Conservation (phyloP, 768 basidiomycete species). For the Thelephora aurantiotincta region DNA sequence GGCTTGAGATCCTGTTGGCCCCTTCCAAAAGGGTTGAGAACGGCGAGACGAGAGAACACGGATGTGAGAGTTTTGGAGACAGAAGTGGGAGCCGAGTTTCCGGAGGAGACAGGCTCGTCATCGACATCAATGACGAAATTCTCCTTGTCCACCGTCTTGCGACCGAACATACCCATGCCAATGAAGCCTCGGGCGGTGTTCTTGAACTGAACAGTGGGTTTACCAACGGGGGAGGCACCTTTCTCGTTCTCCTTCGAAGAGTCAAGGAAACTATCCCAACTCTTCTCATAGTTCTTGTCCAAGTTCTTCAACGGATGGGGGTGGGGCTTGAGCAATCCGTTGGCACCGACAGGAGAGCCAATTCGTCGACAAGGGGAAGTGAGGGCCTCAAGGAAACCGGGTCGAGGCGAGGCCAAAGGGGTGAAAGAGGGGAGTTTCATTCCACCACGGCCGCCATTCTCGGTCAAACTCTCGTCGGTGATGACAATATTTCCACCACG, state of each 20-base stretch:
- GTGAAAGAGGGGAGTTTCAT: slow-evolving; percentile 31
- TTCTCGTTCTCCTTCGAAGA: slow-evolving; percentile 1
- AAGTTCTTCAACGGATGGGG: slow-evolving; percentile 10
- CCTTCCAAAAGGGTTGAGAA: slow-evolving; percentile 12
- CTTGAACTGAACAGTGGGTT: slow-evolving; percentile 5
- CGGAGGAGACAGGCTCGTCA: background rate
- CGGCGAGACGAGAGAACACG: slow-evolving; percentile 4
- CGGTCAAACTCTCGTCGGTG: slow-evolving; percentile 9
- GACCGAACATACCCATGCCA: slow-evolving; percentile 23
- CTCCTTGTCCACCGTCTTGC: slow-evolving; percentile 23
- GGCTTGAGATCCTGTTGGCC: slow-evolving; percentile 5
- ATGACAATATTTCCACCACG: slow-evolving; percentile 9
- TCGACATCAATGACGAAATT: slow-evolving; percentile 9
- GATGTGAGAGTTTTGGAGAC: slow-evolving; percentile 9
- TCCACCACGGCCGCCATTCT: slow-evolving; percentile 1
- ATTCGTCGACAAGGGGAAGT: slow-evolving; percentile 15
- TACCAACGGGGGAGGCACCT: background rate
- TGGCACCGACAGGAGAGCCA: background rate
- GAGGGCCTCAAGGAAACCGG: slow-evolving; percentile 20
- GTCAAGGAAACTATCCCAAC: slow-evolving; percentile 32
- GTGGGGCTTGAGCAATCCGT: background rate
- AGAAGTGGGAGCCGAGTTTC: background rate
- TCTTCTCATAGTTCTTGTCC: slow-evolving; percentile 22
- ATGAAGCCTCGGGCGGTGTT: slow-evolving; percentile 24
- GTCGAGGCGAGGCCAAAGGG: slow-evolving; percentile 27